Base-by-base conservation (phyloP, 2,329 filamentous ascomycete species). In the Cyclaneusma minus region DNA sequence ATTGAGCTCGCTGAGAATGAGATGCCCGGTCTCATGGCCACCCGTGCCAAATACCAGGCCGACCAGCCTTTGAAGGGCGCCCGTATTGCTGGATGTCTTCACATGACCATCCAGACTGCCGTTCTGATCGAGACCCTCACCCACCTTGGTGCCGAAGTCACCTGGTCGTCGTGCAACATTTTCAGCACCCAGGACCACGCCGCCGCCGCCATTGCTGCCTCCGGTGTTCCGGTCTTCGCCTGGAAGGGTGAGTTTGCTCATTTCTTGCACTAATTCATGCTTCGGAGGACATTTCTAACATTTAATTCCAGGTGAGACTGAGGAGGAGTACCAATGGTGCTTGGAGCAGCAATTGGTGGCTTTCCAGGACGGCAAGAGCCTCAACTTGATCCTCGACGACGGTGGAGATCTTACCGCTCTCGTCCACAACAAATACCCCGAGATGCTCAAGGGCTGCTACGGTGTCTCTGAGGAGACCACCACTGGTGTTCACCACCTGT, bases 261-360 rank as follows among this genome's bases (percentile, higher is more conserved):
- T n/a, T n/a, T n/a, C n/a, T n/a, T n/a, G n/a, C n/a, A n/a, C n/a
- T n/a, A n/a, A n/a, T n/a, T n/a, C n/a, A n/a, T n/a, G 17, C 10
- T 26, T 9, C 20, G 13, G 21, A 21, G 15, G 14, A 12, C 13
- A 14, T 11, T 13, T 10, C 33, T 38, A 25, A 38, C 21, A 18
- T 13, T 19, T n/a, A n/a, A n/a, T n/a, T 6, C 9, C 13, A 60
- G 72, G 85, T 51, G 89, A 98, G 81, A 93, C 87, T 45, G 89
- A 98, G 64, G 89, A 95, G 65, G 89, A 95, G 68, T 98, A 95
- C 74, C 72, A 92, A 60, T 95, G 89, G 89, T 98, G 89, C 62
- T 67, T 95, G 51, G 87, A 95, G 70, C 89, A 98, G 72, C 89
- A 95, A 68, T 78, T 98, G 49, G 57, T 68, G 40, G 78, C 89